These are phyloP conservation scores for Didymella keratinophila DNA, from an alignment of 2,329 filamentous ascomycete genomes.

Conservation along the genomic window DNA sequence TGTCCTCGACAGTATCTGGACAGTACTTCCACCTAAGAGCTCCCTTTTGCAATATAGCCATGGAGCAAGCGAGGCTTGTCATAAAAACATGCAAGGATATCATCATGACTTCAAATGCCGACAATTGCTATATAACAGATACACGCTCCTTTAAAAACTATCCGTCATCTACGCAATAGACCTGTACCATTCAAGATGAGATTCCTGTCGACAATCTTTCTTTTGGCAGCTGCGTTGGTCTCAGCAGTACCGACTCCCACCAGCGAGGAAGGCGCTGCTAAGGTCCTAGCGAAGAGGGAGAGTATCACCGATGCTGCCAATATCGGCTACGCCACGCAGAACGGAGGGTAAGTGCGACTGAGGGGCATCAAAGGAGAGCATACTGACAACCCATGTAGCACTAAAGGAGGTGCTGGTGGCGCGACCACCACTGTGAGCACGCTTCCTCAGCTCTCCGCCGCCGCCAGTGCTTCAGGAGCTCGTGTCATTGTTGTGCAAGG, in stretches of 20 bases:
- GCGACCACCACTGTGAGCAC: slow-evolving; percentile 62
- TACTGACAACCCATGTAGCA: slow-evolving; percentile 40
- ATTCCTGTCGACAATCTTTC: slow-evolving; percentile 18
- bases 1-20: not conserved
- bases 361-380: too few relatives aligned
- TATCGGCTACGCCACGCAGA: slow-evolving; percentile 56
- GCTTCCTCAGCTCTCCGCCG: slow-evolving; percentile 59
- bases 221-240: slow-evolving; percentile 21
- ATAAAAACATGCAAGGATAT: slow-evolving; percentile 1
- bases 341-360: slow-evolving; percentile 45
- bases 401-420: slow-evolving; percentile 62
- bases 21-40: slow-evolving; percentile 25
- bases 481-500: slow-evolving; percentile 37
- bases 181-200: slow-evolving; percentile 20
- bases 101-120: slow-evolving; percentile 10
- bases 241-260: slow-evolving; percentile 27
- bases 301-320: slow-evolving; percentile 29
- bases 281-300: slow-evolving; percentile 23
- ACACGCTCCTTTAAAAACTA: not conserved
- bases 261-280: slow-evolving; percentile 15
- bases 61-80: slow-evolving; percentile 1
- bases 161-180: not conserved
- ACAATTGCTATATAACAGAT: slow-evolving; percentile 16
- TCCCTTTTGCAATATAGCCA: slow-evolving; percentile 14
- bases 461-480: slow-evolving; percentile 49